Base-by-base conservation (phyloP, 2,329 filamentous ascomycete species). In the Fusarium sp. region DNA sequence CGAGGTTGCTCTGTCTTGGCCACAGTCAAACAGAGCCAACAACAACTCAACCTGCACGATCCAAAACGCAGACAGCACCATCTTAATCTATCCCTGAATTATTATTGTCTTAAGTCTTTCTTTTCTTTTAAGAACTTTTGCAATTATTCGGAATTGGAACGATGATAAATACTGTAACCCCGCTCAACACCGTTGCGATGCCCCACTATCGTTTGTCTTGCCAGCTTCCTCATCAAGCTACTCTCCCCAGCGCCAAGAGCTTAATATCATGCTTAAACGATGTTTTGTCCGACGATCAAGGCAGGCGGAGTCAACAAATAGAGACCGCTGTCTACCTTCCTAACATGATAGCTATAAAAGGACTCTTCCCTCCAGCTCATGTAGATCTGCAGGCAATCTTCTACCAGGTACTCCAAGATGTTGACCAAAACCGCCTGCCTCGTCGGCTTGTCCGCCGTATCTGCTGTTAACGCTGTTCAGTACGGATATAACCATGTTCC, bases 161-260 rank as follows among this genome's bases (percentile, higher is more conserved):
- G 4, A 16, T 10, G 16, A 13, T 8, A 16, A 20, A 7, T 41
- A 6, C 38, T 12, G 22, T 16, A 49, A 67, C 62, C 64, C 64
- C 64, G 58, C 64, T 8, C 34, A 9, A 51, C 40, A 40, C 48
- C 24, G 58, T 25, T 64, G 56, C 67, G 55, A 41, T 7, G 62
- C 55, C 58, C 67, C 67, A 64, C 67, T 32, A 30, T 11, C 22
- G 27, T 24, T 20, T 15, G 40, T 43, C 62, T 49, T 52, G 40
- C 15, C 47, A 72, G 56, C 69, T 71, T 71, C 69, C 69, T 52
- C 2, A 66, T 71, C 25, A 24, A 66, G 69, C 48, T 56, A 71
- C 54, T 56, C 46, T 56, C 60, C 51, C 29, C 25, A 53, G 38
- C 58, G 69, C 69, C 69, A 71, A 71, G 69, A 66, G 41, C n/a